phyloP scores from a whole-genome alignment of 306 rosid species.

The Benincasa hispida region DNA sequence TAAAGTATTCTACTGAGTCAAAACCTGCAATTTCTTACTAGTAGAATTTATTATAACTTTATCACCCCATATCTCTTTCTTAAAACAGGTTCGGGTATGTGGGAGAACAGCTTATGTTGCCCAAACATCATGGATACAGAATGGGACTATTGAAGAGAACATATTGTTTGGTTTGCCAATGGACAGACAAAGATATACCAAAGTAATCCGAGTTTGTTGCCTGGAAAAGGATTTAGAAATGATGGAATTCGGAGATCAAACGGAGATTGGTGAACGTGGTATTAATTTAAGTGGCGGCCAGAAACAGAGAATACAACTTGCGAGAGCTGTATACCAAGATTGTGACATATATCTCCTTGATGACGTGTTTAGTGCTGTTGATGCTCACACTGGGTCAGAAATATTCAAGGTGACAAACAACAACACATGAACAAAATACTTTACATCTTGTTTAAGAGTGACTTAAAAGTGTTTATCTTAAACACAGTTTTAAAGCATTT shows the following conservation, averaged over 20 bases:
- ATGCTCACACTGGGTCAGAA: slow-evolving; percentile 94
- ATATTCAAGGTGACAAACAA: slow-evolving; percentile 58
- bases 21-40: not conserved
- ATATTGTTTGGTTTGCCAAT: slow-evolving; percentile 69
- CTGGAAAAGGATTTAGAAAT: slow-evolving; percentile 83
- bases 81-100: slow-evolving; percentile 62
- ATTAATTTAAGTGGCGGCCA: slow-evolving; percentile 97
- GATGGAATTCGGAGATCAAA: slow-evolving; percentile 92
- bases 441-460: not conserved
- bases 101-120: slow-evolving; percentile 88
- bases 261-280: slow-evolving; percentile 97
- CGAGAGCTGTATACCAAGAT: slow-evolving; percentile 87
- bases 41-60: not conserved
- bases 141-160: slow-evolving; percentile 86
- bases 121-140: slow-evolving; percentile 97
- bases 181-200: slow-evolving; percentile 53
- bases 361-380: slow-evolving; percentile 94
- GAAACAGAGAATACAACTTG: slow-evolving; percentile 91
- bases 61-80: not conserved
- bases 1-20: not conserved
- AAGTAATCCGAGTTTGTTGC: slow-evolving; percentile 69
- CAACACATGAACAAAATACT: not conserved
- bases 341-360: slow-evolving; percentile 85
- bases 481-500: not conserved
- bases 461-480: not conserved